A percentile compares a stretch with the other conserved stretches of the same genome.
Conservation (phyloP, 306 rosid genomes). For the Erythrophleum fordii region DNA sequence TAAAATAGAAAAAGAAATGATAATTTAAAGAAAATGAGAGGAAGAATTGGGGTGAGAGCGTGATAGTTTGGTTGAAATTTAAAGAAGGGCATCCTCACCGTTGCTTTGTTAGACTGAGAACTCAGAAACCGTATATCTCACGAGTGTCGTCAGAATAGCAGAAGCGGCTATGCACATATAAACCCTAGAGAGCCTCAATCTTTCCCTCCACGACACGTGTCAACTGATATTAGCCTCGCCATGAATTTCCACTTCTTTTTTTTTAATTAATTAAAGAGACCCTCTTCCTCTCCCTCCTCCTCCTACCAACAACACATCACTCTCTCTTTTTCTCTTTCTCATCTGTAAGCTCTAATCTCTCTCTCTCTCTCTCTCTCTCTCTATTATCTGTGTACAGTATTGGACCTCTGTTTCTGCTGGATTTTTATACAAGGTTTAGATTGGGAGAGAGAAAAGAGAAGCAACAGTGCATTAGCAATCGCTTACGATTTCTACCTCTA, state of each 20-base stretch:
- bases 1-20: neutral
- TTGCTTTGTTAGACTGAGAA: too few relatives aligned
- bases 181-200: constrained; percentile 60
- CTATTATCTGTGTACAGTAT: neutral
- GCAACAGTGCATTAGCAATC: constrained; percentile 1
- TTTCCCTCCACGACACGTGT: constrained; percentile 54
- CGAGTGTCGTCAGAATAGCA: neutral
- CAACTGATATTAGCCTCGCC: constrained; percentile 13
- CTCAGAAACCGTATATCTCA: too few relatives aligned
- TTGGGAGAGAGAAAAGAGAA: neutral
- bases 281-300: neutral
- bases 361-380: neutral
- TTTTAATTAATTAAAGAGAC: neutral
- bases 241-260: constrained; percentile 11
- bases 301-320: neutral
- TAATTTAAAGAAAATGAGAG: neutral
- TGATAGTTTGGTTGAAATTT: too few relatives aligned
- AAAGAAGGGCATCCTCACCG: too few relatives aligned
- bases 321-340: neutral
- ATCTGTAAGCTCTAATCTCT: neutral
- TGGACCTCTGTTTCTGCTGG: neutral
- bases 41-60: too few relatives aligned
- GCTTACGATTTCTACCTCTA: neutral
- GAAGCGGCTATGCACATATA: neutral
- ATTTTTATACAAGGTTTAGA: neutral